These are phyloP conservation scores for Mycena epipterygia DNA, from an alignment of 768 basidiomycete species.

Conservation along the genomic window DNA sequence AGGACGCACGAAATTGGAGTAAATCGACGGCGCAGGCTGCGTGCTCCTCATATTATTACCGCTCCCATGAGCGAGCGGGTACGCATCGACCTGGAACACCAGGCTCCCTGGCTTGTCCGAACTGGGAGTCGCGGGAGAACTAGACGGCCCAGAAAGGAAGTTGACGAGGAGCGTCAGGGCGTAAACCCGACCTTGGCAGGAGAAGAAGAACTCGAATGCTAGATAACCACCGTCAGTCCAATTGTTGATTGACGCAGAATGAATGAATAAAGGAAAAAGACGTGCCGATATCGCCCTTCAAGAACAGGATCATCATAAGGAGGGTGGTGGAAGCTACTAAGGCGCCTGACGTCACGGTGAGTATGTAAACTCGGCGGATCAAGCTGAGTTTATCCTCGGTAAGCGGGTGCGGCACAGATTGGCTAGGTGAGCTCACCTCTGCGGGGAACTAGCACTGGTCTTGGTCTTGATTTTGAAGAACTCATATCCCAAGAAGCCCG, in stretches of 20 bases:
- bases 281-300: constrained; percentile 27
- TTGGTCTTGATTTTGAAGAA: constrained; percentile 18
- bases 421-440: background rate
- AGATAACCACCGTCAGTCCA: background rate
- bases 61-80: no score
- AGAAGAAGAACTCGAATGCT: constrained; percentile 34
- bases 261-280: background rate
- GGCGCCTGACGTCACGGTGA: constrained; percentile 29
- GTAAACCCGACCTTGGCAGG: constrained; percentile 33
- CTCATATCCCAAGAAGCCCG: constrained; percentile 23
- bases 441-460: background rate
- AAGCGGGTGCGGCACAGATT: background rate
- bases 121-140: background rate
- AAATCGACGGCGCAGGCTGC: background rate
- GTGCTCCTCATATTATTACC: no score
- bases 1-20: constrained; percentile 13
- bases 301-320: constrained; percentile 31
- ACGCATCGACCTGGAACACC: background rate
- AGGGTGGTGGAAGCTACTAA: constrained; percentile 31
- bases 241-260: background rate
- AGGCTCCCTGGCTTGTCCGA: no score
- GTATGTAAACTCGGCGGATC: constrained; percentile 24
- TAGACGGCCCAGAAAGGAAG: constrained; percentile 25
- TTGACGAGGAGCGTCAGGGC: constrained; percentile 32
- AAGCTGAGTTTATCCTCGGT: constrained; percentile 10